Percentiles rank a stretch among this genome's conserved stretches.
Evolutionary conservation across 2,329 filamentous ascomycete species (phyloP).

Genomic region (Lachnellula willkommii): DNA sequence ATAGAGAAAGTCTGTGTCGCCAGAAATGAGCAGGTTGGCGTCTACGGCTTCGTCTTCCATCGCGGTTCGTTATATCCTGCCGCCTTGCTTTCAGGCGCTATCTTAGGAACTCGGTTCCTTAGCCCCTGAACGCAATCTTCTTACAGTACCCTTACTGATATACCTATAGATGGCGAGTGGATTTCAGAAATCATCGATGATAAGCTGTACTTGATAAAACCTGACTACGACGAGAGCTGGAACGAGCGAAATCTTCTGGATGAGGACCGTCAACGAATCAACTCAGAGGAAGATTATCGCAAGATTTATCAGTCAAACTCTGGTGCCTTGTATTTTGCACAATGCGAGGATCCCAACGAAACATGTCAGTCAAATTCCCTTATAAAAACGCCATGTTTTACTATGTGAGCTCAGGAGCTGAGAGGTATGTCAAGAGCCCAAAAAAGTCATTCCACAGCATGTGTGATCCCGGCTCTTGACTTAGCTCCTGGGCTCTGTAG

Average conservation of each 20-base stretch:
- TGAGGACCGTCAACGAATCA: conserved; percentile 59
- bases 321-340: conserved; percentile 71
- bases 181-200: conserved; percentile 82
- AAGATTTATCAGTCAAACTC: conserved; percentile 50
- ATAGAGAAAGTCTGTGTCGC: conserved; percentile 41
- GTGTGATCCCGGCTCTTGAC: too few relatives aligned
- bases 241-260: conserved; percentile 66
- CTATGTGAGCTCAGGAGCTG: too few relatives aligned
- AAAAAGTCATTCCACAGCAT: too few relatives aligned
- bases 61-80: conserved; percentile 33
- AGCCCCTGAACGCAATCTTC: too few relatives aligned
- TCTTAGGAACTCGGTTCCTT: too few relatives aligned
- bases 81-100: background rate
- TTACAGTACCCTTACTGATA: background rate
- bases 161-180: conserved; percentile 67
- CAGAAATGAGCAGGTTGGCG: conserved; percentile 56
- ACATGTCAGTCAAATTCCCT: conserved; percentile 42
- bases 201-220: conserved; percentile 76
- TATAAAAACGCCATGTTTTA: too few relatives aligned
- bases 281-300: conserved; percentile 51
- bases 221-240: conserved; percentile 65
- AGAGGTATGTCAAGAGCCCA: too few relatives aligned
- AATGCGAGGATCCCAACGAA: conserved; percentile 70
- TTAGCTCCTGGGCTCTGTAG: too few relatives aligned
- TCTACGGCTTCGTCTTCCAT: conserved; percentile 85